Percentiles rank a stretch among this genome's conserved stretches.
Evolutionary conservation across 495 filamentous ascomycete species (phyloP).

Genomic region (Trypethelium eluteriae): DNA sequence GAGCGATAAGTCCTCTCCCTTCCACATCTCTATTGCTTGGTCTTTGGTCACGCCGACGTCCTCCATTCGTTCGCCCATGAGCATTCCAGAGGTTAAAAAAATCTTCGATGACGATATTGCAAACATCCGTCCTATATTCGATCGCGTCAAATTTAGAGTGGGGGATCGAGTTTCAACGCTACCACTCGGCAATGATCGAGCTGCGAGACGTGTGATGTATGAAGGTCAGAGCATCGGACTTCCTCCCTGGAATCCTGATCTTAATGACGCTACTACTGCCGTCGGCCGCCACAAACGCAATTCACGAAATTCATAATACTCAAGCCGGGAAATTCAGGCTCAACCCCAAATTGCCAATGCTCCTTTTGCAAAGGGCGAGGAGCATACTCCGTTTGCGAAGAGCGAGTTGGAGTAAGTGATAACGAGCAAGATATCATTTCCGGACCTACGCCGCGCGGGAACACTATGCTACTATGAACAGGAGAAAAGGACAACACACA

Average conservation of each 20-base stretch:
- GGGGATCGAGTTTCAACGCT: neutral
- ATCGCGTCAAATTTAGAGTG: neutral
- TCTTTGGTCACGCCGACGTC: neutral
- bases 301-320: too few relatives aligned
- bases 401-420: neutral
- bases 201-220: neutral
- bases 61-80: neutral
- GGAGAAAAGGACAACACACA: neutral
- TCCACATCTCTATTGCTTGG: neutral
- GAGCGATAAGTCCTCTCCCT: neutral
- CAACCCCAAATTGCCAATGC: too few relatives aligned
- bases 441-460: slow-evolving; percentile 3
- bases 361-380: neutral
- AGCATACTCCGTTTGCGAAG: neutral
- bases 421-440: neutral
- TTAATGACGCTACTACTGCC: too few relatives aligned
- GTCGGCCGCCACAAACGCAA: too few relatives aligned
- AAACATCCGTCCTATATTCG: neutral
- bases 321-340: too few relatives aligned
- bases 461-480: neutral
- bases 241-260: neutral
- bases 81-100: neutral
- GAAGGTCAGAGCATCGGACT: neutral
- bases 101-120: neutral
- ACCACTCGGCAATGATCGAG: neutral